A percentile compares a stretch with the other conserved stretches of the same genome.
Evolutionary conservation across 805 yeast genomes (phyloP).

Genomic region (Sugiyamaella boreocaroliniensis): DNA sequence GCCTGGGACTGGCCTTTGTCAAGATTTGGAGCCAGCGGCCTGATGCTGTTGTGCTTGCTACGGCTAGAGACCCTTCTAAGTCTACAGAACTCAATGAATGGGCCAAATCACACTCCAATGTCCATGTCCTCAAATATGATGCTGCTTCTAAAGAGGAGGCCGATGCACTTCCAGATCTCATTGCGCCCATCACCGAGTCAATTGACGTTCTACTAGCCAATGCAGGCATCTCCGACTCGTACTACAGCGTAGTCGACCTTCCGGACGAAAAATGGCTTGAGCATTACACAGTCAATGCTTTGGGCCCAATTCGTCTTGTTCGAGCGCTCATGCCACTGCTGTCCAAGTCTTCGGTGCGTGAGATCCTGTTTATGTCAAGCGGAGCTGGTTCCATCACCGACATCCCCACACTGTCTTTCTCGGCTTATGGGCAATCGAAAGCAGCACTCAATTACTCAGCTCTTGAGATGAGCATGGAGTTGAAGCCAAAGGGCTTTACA

Average conservation of each 20-base stretch:
- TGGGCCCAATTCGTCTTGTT: conserved; percentile 23
- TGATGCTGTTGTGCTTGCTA: conserved; percentile 24
- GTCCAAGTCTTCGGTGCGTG: conserved; percentile 19
- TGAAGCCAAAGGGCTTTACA: conserved; percentile 24
- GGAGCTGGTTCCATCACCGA: conserved; percentile 24
- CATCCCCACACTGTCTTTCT: conserved; percentile 14
- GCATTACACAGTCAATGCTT: conserved; percentile 22
- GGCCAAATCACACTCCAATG: conserved; percentile 15
- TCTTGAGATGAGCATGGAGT: conserved; percentile 26
- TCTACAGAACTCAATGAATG: conserved; percentile 16
- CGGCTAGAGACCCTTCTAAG: conserved; percentile 14
- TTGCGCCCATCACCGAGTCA: conserved; percentile 7
- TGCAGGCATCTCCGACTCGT: conserved; percentile 22
- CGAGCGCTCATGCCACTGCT: conserved; percentile 23
- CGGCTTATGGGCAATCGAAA: conserved; percentile 35
- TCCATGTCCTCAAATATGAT: conserved; percentile 24
- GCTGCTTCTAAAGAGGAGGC: conserved; percentile 2
- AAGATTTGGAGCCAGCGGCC: conserved; percentile 24
- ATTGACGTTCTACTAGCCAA: conserved; percentile 26
- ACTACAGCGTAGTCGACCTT: conserved; percentile 3
- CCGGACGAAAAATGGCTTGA: conserved; percentile 8
- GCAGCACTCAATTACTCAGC: conserved; percentile 34
- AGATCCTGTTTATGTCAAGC: conserved; percentile 28
- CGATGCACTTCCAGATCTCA: conserved; percentile 1
- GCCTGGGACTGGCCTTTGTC: conserved; percentile 33